Base-by-base conservation (phyloP, 2,329 filamentous ascomycete genomes). In the Xylaria sp. region DNA sequence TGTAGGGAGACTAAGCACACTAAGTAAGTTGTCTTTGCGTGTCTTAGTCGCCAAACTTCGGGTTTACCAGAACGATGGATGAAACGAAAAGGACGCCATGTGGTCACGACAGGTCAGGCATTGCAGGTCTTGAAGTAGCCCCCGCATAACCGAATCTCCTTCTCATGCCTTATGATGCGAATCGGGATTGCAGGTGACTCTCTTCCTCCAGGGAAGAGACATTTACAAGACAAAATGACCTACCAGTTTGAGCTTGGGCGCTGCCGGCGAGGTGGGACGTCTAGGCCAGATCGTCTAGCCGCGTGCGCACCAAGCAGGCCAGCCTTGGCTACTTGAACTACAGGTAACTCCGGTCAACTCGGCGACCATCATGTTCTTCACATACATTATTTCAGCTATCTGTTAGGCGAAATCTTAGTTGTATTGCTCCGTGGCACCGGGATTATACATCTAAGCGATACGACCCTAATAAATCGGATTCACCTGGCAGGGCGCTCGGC, bases 61-160 rank as follows among this genome's bases (percentile, higher is more conserved):
- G 25, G 23, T 5, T 31, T 25, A 43, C 36, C 23, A 57, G 55
- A 43, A 43, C n/a, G 6, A 20, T 13, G 54, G 15, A 54, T 18
- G 31, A 57, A 18, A 43, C 20, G 15, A 58, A 15, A 46, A 56
- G 25, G 28, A 28, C 51, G 36, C 60, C 58, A 54, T 57, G 51
- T 52, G 60, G 46, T 51, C 23, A 49, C 28, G 25, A 6, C 46
- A 68, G 39, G 56, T 12, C 52, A 36, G 33, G 33, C 8, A 41
- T 58, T 18, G 49, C 39, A 63, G 49, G 18, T 23, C 49, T 39
- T 39, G 2, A 7, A 25, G 31, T 58, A 39, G 51, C 67, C 62
- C 62, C 62, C 67, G 67, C 67, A 66, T 69, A 57, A 18, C 36
- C 49, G 57, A 66, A 46, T 46, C 20, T 56, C 51, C 31, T 33